Evolutionary conservation across 208 protist genomes (phyloP).

Genomic region (Trypanosoma scelopori): DNA sequence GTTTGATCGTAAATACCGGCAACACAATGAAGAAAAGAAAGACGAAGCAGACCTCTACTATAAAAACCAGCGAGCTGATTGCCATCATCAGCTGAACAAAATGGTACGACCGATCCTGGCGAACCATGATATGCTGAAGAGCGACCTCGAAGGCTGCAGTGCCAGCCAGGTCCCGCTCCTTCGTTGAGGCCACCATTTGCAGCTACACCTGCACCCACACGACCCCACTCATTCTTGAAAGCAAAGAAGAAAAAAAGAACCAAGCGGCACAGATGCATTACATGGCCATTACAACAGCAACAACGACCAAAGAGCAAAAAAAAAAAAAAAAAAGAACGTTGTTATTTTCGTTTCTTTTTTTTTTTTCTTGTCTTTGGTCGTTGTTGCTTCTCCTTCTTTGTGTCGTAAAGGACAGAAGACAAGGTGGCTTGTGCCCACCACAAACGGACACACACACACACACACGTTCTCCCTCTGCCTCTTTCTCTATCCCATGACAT

Average conservation of each 20-base stretch:
- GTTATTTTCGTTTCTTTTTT: neutral
- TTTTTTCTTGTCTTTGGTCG: too few species aligned
- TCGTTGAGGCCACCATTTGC: slow-evolving; percentile 24
- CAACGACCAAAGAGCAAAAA: neutral
- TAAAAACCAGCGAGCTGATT: slow-evolving; percentile 65
- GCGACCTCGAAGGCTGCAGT: slow-evolving; percentile 84
- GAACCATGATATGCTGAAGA: slow-evolving; percentile 72
- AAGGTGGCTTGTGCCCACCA: neutral
- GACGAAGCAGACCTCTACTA: slow-evolving; percentile 43
- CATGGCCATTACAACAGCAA: slow-evolving; percentile 11
- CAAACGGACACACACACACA: neutral
- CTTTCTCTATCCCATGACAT: neutral
- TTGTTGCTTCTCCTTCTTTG: too few species aligned
- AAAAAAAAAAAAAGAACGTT: slow-evolving; percentile 9
- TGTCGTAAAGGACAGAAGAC: too few species aligned
- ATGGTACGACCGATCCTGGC: slow-evolving; percentile 86
- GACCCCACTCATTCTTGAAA: neutral
- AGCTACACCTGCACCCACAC: neutral
- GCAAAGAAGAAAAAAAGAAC: slow-evolving; percentile 14
- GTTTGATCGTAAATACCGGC: slow-evolving; percentile 41
- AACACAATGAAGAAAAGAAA: slow-evolving; percentile 36
- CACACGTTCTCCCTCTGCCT: too few species aligned
- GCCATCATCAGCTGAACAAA: slow-evolving; percentile 75
- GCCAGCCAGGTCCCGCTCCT: slow-evolving; percentile 77
- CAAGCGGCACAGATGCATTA: neutral